phyloP scores from a whole-genome alignment of 2,329 filamentous ascomycete species.

The Pseudodiploospora longispora region DNA sequence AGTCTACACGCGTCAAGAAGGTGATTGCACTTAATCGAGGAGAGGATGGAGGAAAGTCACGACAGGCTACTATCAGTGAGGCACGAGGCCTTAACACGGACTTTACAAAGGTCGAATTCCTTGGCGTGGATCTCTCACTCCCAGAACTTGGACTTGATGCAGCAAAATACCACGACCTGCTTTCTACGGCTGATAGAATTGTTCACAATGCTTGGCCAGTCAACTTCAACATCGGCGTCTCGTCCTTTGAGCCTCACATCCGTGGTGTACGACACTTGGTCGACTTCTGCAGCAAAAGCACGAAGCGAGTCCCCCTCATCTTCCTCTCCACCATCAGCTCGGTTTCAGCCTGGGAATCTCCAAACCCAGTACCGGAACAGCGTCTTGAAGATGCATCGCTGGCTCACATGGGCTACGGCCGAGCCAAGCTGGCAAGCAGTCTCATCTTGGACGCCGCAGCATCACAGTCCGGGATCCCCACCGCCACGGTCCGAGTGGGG shows the following conservation, averaged over 20 bases:
- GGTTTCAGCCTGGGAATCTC: not conserved
- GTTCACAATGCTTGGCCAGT: slow-evolving; percentile 14
- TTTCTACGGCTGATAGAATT: slow-evolving; percentile 1
- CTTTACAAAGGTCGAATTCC: slow-evolving; percentile 36
- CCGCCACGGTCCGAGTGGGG: not conserved
- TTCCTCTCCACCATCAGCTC: not conserved
- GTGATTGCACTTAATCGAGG: slow-evolving; percentile 21
- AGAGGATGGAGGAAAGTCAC: slow-evolving; percentile 26
- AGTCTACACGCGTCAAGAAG: slow-evolving; percentile 12
- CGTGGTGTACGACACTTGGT: slow-evolving; percentile 9
- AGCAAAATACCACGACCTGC: not conserved
- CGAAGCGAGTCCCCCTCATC: not conserved
- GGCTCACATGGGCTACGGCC: not conserved
- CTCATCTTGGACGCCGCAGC: not conserved
- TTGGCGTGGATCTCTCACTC: slow-evolving; percentile 38
- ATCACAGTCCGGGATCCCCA: not conserved
- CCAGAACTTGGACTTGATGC: not conserved
- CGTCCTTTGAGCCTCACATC: slow-evolving; percentile 13
- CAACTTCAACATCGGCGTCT: slow-evolving; percentile 12
- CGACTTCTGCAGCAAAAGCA: slow-evolving; percentile 1
- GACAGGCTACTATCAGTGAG: slow-evolving; percentile 28
- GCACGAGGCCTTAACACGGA: slow-evolving; percentile 30
- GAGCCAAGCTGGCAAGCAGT: not conserved
- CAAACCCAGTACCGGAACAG: not conserved
- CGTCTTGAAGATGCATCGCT: not conserved